Conservation (phyloP, 805 yeast species). For the Cyberlindnera mycetangii region DNA sequence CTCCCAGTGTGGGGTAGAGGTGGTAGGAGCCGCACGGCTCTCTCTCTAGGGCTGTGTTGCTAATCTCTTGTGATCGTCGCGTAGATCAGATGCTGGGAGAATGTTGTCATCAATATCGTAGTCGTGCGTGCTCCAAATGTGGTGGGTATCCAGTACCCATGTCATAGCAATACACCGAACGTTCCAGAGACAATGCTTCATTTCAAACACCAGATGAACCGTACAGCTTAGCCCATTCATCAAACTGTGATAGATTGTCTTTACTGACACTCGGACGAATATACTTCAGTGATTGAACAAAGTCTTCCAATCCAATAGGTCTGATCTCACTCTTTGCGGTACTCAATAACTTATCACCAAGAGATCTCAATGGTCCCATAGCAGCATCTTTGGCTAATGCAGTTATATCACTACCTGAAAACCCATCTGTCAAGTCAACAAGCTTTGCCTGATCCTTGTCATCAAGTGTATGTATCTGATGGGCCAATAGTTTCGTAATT, state of each 20-base stretch:
- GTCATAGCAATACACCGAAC: too few relatives aligned
- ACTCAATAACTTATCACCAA: slow-evolving; percentile 78
- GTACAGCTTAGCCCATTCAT: slow-evolving; percentile 82
- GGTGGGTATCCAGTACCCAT: too few relatives aligned
- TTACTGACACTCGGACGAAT: slow-evolving; percentile 87
- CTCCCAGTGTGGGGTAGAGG: too few relatives aligned
- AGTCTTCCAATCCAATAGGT: slow-evolving; percentile 73
- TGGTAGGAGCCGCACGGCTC: too few relatives aligned
- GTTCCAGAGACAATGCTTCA: not conserved
- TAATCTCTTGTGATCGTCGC: too few relatives aligned
- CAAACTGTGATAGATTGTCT: slow-evolving; percentile 75
- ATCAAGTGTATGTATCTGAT: slow-evolving; percentile 64
- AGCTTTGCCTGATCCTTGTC: slow-evolving; percentile 61
- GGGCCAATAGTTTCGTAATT: slow-evolving; percentile 60
- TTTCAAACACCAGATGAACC: slow-evolving; percentile 89
- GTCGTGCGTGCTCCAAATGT: too few relatives aligned
- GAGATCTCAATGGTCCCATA: slow-evolving; percentile 90
- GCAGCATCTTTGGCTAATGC: slow-evolving; percentile 97
- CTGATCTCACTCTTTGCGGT: slow-evolving; percentile 75
- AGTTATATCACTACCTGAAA: slow-evolving; percentile 91
- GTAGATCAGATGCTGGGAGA: too few relatives aligned
- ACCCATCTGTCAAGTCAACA: slow-evolving; percentile 71
- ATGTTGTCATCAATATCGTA: too few relatives aligned
- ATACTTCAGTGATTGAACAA: slow-evolving; percentile 67
- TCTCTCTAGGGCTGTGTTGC: too few relatives aligned